These are phyloP conservation scores for Emergomyces africanus DNA, from an alignment of 2,329 filamentous ascomycete genomes.

Conservation along the genomic window DNA sequence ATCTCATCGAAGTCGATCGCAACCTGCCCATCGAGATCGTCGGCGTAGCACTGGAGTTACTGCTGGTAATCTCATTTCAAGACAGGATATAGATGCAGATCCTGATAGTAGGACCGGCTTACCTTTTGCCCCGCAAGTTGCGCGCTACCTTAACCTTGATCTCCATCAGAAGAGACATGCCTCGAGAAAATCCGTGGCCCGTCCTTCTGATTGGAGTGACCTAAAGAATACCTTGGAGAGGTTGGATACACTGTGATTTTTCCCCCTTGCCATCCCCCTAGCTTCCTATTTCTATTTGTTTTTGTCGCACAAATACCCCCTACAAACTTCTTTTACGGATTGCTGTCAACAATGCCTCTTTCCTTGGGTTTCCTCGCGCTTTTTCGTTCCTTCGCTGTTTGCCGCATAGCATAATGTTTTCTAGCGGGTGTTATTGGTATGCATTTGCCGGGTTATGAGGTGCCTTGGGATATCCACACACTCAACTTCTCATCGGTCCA, in stretches of 20 bases:
- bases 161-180: slow-evolving; percentile 21
- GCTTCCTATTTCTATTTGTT: neutral
- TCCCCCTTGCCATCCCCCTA: neutral
- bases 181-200: slow-evolving; percentile 12
- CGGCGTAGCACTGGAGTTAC: neutral
- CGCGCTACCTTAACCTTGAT: slow-evolving; percentile 29
- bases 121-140: slow-evolving; percentile 26
- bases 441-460: neutral
- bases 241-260: slow-evolving; percentile 3
- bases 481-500: neutral
- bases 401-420: neutral
- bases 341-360: neutral
- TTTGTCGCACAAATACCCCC: neutral
- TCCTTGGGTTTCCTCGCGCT: neutral
- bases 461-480: neutral
- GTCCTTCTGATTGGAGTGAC: neutral
- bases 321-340: too few species aligned
- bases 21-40: slow-evolving; percentile 7
- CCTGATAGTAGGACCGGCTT: slow-evolving; percentile 26
- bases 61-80: neutral
- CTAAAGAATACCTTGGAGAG: slow-evolving; percentile 1
- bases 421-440: neutral
- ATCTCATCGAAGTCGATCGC: neutral
- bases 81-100: slow-evolving; percentile 23
- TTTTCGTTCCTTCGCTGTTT: neutral